phyloP scores from a whole-genome alignment of 2,329 filamentous ascomycete genomes.

The Ophiostoma himal-ulmi region DNA sequence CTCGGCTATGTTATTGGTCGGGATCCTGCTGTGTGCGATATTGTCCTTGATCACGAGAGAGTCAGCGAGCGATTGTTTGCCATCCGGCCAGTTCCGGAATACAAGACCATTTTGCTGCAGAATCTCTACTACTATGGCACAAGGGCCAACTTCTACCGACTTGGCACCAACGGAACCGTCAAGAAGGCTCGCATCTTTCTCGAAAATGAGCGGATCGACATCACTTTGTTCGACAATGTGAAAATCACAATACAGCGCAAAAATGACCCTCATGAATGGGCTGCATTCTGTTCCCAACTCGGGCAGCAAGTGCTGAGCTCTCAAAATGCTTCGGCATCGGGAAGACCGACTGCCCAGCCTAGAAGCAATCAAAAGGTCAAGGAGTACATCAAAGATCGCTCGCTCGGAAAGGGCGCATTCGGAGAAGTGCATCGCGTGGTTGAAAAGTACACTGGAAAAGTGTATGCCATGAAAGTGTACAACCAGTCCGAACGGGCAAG shows the following conservation, averaged over 20 bases:
- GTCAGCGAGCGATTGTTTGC: constrained; percentile 16
- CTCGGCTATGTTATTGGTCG: constrained; percentile 20
- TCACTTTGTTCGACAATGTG: constrained; percentile 10
- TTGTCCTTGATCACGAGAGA: constrained; percentile 10
- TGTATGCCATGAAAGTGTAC: constrained; percentile 21
- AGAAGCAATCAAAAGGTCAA: neutral
- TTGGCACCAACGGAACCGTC: neutral
- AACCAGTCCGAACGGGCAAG: neutral
- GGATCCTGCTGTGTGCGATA: constrained; percentile 13
- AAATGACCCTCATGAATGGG: constrained; percentile 1
- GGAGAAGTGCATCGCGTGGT: constrained; percentile 16
- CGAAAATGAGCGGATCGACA: constrained; percentile 10
- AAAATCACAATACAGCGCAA: constrained; percentile 14
- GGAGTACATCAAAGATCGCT: constrained; percentile 14
- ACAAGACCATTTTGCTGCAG: neutral
- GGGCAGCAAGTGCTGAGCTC: neutral
- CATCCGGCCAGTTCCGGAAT: neutral
- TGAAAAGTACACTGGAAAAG: constrained; percentile 13
- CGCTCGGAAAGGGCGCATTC: constrained; percentile 15
- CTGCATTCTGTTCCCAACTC: neutral
- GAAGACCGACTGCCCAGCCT: neutral
- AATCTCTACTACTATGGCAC: constrained; percentile 13
- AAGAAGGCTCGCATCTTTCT: constrained; percentile 1
- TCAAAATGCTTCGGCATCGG: neutral
- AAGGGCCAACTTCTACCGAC: neutral